Evolutionary conservation across 2,329 filamentous ascomycete species (phyloP), one percentile per base, ranked within the genome.

Genomic region (Fusarium proliferatum): DNA sequence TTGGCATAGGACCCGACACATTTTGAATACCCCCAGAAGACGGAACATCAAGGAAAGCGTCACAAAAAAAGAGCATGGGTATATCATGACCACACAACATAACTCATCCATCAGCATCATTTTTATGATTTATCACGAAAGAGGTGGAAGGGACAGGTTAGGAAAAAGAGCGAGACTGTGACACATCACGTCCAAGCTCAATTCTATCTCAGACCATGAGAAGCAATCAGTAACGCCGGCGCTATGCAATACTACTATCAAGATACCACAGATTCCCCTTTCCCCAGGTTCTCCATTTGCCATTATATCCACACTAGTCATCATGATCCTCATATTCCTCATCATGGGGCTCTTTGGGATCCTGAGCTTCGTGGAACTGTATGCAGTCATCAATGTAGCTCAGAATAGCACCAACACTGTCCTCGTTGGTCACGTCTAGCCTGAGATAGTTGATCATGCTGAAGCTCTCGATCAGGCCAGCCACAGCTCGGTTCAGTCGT

Each of bases 401-500:
- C 76, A 98, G 83, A 33, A 97, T 92, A 79, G 85, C 91, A 3
- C 89, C 92, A 8, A 98, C 91, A 79, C 96, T 98, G 78, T 98
- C 95, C 84, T 98, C 96, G 78, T 97, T 92, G 74, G 96, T 93
- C 34, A 92, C 93, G 79, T 98, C 94, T 49, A 98, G 86, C 84
- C 95, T 94, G 64, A 98, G 86, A 80, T 97, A 99, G 53, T 94
- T 97, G 17, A 99, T 94, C 94, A 99, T 97, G 84, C 95, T 97
- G 84, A 98, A 99, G 82, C 94, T 96, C 82, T 98, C 96, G 74
- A 99, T 97, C 73, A 99, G 85, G 60, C 93, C 90, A 2, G 94
- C 96, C 9, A 99, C 96, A 1, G 96, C 96, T 69, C 90, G 89
- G 81, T 98, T 98, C 74, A 98, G 85, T 77, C 90, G 89, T 69